A percentile compares a stretch with the other conserved stretches of the same genome.
Evolutionary conservation across 257 asterid species (phyloP).

Genomic region (Agastache rugosa): DNA sequence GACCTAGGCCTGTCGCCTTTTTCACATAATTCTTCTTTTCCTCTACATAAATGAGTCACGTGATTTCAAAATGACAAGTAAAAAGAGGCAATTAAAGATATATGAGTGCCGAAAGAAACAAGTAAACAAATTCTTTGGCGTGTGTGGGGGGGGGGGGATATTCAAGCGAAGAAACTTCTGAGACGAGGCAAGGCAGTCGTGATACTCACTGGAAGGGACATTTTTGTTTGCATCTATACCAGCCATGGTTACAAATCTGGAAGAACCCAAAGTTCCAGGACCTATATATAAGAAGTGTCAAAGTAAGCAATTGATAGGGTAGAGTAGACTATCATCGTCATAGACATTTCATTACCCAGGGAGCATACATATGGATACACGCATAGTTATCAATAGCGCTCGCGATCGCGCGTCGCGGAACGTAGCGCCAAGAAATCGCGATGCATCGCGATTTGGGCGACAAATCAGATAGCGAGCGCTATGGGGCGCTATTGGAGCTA

Average conservation of each 20-base stretch:
- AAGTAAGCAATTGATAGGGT: neutral
- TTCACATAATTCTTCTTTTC: constrained; percentile 90
- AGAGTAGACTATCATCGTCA: neutral
- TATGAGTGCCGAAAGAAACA: neutral
- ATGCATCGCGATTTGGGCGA: no score
- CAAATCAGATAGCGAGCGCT: no score
- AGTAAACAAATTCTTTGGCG: neutral
- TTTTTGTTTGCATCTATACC: neutral
- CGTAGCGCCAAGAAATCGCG: no score
- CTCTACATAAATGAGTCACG: constrained; percentile 45
- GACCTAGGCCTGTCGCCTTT: constrained; percentile 92
- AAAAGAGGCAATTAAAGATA: neutral
- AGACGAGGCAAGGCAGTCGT: no score
- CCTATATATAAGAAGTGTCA: neutral
- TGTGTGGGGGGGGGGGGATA: neutral
- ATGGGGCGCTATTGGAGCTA: no score
- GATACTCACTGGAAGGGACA: neutral
- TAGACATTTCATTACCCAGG: neutral
- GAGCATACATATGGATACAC: neutral
- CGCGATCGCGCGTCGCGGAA: no score
- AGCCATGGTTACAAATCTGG: neutral
- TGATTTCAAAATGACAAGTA: neutral
- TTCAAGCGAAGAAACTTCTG: neutral
- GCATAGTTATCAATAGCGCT: no score
- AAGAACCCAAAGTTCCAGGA: neutral